phyloP scores from a whole-genome alignment of 192 early-diverging fungal genomes.

The Backusella psychrophila region DNA sequence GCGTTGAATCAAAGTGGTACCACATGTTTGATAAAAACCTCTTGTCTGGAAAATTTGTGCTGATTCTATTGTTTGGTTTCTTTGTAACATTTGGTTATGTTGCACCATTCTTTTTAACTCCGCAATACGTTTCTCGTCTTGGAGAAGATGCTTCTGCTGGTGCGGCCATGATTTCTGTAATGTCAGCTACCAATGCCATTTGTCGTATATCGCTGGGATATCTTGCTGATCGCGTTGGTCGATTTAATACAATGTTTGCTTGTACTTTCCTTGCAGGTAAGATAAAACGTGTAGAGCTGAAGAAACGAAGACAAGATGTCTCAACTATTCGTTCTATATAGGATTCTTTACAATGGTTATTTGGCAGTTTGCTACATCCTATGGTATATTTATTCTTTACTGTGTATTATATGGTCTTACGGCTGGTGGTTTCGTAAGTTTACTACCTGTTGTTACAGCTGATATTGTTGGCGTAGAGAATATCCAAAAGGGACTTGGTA shows the following conservation, averaged over 20 bases:
- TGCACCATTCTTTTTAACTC: slow-evolving; percentile 45
- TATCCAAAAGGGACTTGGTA: slow-evolving; percentile 39
- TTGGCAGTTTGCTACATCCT: slow-evolving; percentile 47
- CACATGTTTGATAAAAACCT: slow-evolving; percentile 26
- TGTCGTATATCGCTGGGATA: slow-evolving; percentile 62
- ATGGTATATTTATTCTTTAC: slow-evolving; percentile 31
- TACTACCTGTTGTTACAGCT: slow-evolving; percentile 46
- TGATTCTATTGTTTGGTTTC: slow-evolving; percentile 24
- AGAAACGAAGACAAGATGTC: not conserved
- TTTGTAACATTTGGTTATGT: slow-evolving; percentile 45
- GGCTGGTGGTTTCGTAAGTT: slow-evolving; percentile 39
- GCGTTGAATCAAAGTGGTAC: slow-evolving; percentile 5
- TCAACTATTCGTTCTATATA: not conserved
- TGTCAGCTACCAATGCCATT: slow-evolving; percentile 61
- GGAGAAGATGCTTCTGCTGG: slow-evolving; percentile 28
- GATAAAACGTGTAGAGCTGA: not conserved
- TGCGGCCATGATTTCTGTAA: slow-evolving; percentile 59
- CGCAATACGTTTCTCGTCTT: slow-evolving; percentile 30
- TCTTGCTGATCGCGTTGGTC: slow-evolving; percentile 48
- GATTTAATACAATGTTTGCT: slow-evolving; percentile 49
- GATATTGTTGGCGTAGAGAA: slow-evolving; percentile 54
- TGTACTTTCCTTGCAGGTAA: slow-evolving; percentile 43
- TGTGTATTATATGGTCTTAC: slow-evolving; percentile 27
- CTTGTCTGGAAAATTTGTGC: slow-evolving; percentile 9
- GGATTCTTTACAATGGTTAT: slow-evolving; percentile 32